phyloP scores from a whole-genome alignment of 2,329 filamentous ascomycete genomes.

The Calonectria ilicicola region DNA sequence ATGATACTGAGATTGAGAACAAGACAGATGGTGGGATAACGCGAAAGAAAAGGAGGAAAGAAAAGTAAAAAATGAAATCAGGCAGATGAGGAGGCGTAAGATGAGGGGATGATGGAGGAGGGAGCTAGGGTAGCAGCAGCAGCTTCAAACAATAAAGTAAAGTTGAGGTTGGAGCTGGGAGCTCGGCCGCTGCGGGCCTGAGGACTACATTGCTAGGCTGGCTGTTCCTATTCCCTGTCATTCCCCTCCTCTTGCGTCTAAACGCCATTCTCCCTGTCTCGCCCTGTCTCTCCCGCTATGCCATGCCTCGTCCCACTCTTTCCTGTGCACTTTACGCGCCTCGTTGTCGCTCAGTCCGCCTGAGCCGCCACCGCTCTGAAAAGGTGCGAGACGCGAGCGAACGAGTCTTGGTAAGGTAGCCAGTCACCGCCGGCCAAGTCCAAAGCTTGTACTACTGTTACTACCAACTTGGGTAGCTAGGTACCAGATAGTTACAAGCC shows the following conservation, averaged over 20 bases:
- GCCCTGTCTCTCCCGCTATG: neutral
- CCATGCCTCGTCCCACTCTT: neutral
- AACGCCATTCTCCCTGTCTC: constrained; percentile 1
- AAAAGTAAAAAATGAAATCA: neutral
- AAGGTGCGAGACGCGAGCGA: too few relatives aligned
- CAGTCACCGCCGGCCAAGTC: neutral
- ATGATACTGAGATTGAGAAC: neutral
- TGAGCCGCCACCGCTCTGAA: neutral
- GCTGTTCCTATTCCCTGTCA: neutral
- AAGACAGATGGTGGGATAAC: neutral
- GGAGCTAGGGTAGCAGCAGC: neutral
- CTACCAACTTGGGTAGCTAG: neutral
- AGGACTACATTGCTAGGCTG: neutral
- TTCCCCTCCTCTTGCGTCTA: neutral
- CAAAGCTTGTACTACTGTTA: neutral
- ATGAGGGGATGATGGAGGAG: neutral
- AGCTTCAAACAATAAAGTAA: neutral
- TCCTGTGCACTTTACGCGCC: neutral
- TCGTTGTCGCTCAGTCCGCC: neutral
- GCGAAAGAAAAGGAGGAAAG: neutral
- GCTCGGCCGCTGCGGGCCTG: neutral
- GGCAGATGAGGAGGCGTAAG: neutral
- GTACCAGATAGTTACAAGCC: too few relatives aligned
- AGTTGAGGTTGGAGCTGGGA: constrained; percentile 7
- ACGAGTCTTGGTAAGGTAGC: neutral